phyloP scores from a whole-genome alignment of 2,329 filamentous ascomycete genomes.

The Xylariaceae sp. region DNA sequence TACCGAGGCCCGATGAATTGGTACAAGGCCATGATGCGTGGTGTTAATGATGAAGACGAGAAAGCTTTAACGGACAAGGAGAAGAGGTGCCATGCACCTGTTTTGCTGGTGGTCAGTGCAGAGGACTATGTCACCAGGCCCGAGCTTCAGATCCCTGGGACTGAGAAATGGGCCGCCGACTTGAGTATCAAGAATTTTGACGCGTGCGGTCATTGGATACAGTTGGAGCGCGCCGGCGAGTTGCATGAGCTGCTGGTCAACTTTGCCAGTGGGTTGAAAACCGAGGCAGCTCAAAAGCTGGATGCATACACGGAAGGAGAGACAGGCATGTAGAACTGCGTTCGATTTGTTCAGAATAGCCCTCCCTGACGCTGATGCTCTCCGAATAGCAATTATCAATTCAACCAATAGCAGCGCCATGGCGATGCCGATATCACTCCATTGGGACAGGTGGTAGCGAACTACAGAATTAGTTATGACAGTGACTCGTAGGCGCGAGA shows the following conservation, averaged over 20 bases:
- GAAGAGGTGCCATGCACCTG: constrained; percentile 4
- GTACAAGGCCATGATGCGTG: constrained; percentile 10
- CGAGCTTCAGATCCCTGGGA: constrained; percentile 8
- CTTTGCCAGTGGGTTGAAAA: too few relatives aligned
- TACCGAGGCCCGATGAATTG: constrained; percentile 9
- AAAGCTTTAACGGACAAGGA: constrained; percentile 2
- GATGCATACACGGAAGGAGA: too few relatives aligned
- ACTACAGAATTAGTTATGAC: too few relatives aligned
- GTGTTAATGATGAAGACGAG: constrained; percentile 4
- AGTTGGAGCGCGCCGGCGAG: not conserved
- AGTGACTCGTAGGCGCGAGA: too few relatives aligned
- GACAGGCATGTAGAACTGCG: too few relatives aligned
- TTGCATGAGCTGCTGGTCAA: not conserved
- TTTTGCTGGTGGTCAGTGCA: constrained; percentile 8
- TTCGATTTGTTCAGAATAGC: too few relatives aligned
- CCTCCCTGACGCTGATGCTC: too few relatives aligned
- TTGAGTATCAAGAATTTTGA: not conserved
- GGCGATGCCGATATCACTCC: too few relatives aligned
- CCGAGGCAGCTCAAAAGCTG: too few relatives aligned
- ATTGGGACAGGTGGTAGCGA: too few relatives aligned
- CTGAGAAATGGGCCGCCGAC: constrained; percentile 2
- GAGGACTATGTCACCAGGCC: constrained; percentile 9
- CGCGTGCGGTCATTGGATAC: not conserved
- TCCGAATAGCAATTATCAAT: too few relatives aligned
- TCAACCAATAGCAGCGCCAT: too few relatives aligned